Base-by-base conservation (phyloP, 2,329 filamentous ascomycete species). In the Aspergillus aculeatus region DNA sequence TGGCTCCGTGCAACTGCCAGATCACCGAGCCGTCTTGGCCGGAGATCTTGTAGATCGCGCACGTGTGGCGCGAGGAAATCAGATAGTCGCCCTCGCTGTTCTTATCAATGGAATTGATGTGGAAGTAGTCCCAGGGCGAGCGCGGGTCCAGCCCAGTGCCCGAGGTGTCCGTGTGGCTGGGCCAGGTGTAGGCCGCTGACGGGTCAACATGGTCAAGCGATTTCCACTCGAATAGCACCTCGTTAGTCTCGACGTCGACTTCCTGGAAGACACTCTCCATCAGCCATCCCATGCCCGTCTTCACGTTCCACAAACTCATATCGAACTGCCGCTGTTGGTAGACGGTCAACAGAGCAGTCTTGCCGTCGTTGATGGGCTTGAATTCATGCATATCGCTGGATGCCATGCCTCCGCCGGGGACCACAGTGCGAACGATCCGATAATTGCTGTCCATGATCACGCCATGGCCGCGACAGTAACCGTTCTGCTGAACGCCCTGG, bases 311-410 rank as follows among this genome's bases (percentile, higher is more conserved):
- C 5, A 70, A 70, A 5, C 76, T 81, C 71, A 83, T 74, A 59
- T 83, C 81, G 64, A 81, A 78, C 55, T 77, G 73, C 26, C 72
- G 73, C 61, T 77, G 75, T 57, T 78, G 75, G 59, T 78, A 78
- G 7, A 78, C 70, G 0, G 75, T 78, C 72, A 78, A 72, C 31
- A 78, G 62, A 1, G 76, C 76, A 9, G 70, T 71, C 57, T 72
- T 73, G 48, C 81, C 80, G 54, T 77, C 73, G 31, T 79, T 76
- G 51, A 82, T 77, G 38, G 79, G 72, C 59, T 72, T 75, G 66
- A 83, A 83, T 60, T 84, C 81, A 65, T 84, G 82, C 80, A 83
- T 82, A 66, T 84, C 82, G 66, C 75, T 77, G 24, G 76, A 76
- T 6, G 73, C 70, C 70, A 76, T 75, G 41, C 73, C 73, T 23